A percentile compares a stretch with the other conserved stretches of the same genome.
These are phyloP conservation scores for Alloteropsis semialata DNA, from an alignment of 176 grass and related monocot genomes.

Conservation along the genomic window DNA sequence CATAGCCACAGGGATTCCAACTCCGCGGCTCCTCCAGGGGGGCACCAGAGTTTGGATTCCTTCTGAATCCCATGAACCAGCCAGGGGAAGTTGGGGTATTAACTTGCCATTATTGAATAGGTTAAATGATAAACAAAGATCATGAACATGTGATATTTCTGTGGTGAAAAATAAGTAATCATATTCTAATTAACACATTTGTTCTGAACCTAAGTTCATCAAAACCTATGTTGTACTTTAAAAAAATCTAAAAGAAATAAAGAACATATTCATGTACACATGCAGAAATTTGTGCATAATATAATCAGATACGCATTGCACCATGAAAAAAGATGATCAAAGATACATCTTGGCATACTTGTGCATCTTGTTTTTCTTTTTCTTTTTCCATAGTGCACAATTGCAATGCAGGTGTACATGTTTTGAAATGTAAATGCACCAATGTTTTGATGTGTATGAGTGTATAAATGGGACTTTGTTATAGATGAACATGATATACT, in stretches of 20 bases:
- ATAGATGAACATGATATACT: neutral
- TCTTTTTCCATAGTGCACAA: neutral
- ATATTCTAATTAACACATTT: neutral
- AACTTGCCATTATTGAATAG: neutral
- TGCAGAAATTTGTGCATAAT: neutral
- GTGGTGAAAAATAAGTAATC: neutral
- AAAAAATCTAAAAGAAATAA: neutral
- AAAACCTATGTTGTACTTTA: neutral
- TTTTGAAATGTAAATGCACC: neutral
- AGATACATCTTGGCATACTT: neutral
- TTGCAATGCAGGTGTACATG: neutral
- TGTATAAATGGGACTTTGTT: neutral
- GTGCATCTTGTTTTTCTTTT: neutral
- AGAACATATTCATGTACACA: neutral
- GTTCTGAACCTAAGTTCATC: neutral
- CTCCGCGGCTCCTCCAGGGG: no score
- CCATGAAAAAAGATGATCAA: neutral
- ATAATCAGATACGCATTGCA: neutral
- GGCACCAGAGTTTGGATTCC: no score
- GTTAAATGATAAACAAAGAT: conserved; percentile 5
- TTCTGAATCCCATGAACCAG: no score
- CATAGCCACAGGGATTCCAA: no score
- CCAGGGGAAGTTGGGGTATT: no score
- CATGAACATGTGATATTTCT: neutral
- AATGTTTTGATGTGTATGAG: neutral